Percentiles rank a stretch among this genome's conserved stretches.
Evolutionary conservation across 371 early-diverging fungal species (phyloP).

Genomic region (Batkoa obscura): DNA sequence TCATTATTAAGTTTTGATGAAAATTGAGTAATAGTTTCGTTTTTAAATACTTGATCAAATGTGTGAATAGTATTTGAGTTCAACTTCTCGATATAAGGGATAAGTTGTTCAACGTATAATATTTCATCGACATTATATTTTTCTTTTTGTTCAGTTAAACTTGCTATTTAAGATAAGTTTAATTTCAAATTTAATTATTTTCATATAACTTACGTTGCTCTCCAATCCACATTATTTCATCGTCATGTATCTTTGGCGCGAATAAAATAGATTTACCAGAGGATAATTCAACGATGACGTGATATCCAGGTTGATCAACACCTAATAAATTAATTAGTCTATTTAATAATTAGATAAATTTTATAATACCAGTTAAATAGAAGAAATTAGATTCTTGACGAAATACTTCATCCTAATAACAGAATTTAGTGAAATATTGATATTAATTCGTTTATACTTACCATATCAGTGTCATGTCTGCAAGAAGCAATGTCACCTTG

Average conservation of each 20-base stretch:
- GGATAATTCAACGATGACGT: slow-evolving; percentile 19
- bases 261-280: slow-evolving; percentile 19
- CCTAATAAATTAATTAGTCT: slow-evolving; percentile 4
- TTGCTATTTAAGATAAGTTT: neutral
- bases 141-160: slow-evolving; percentile 11
- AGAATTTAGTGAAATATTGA: no score
- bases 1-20: neutral
- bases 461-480: slow-evolving; percentile 56
- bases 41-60: neutral
- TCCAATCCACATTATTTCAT: slow-evolving; percentile 29
- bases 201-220: slow-evolving; percentile 8
- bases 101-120: slow-evolving; percentile 14
- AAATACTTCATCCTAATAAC: slow-evolving; percentile 9
- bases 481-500: slow-evolving; percentile 36
- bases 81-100: slow-evolving; percentile 10
- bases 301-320: slow-evolving; percentile 28
- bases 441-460: slow-evolving; percentile 4
- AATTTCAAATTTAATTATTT: no score
- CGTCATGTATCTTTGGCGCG: slow-evolving; percentile 19
- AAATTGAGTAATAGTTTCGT: neutral
- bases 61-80: neutral
- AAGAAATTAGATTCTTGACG: slow-evolving; percentile 33
- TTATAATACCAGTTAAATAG: slow-evolving; percentile 20
- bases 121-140: slow-evolving; percentile 27
- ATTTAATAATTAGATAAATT: neutral